Conservation (phyloP, 2,329 filamentous ascomycete species). For the Lasiodiplodia hormozganensis region DNA sequence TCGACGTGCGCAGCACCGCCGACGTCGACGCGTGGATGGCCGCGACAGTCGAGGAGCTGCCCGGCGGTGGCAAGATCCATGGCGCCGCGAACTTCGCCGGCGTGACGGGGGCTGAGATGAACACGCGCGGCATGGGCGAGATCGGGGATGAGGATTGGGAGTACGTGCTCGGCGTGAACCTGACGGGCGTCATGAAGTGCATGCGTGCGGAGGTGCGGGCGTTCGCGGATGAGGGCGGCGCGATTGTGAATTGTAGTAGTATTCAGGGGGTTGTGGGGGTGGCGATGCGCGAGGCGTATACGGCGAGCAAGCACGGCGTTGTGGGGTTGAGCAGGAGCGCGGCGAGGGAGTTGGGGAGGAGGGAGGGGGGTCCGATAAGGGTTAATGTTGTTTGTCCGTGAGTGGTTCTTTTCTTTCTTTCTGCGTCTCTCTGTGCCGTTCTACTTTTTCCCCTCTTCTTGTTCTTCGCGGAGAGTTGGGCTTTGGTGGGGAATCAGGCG, state of each 20-base stretch:
- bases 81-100: constrained; percentile 64
- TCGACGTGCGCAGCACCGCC: constrained; percentile 58
- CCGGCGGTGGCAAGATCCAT: constrained; percentile 51
- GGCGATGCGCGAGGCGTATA: constrained; percentile 43
- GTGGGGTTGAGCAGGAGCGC: constrained; percentile 49
- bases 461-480: not conserved
- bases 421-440: not conserved
- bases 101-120: constrained; percentile 41
- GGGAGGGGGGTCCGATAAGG: constrained; percentile 37
- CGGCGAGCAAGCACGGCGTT: constrained; percentile 50
- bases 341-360: constrained; percentile 49
- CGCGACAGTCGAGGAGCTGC: constrained; percentile 50
- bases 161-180: constrained; percentile 47
- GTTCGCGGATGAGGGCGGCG: constrained; percentile 23
- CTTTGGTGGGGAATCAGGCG: not conserved
- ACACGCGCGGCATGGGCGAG: constrained; percentile 34
- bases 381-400: constrained; percentile 45
- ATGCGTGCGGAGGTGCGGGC: constrained; percentile 50
- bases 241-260: constrained; percentile 56
- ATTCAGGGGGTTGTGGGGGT: constrained; percentile 59
- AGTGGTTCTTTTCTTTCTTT: constrained; percentile 31
- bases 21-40: constrained; percentile 62
- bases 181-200: constrained; percentile 48
- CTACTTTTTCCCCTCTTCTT: not conserved
- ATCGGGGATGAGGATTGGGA: constrained; percentile 50